These are phyloP conservation scores for Fusarium odoratissimum DNA, from an alignment of 2,329 filamentous ascomycete species.

Conservation along the genomic window DNA sequence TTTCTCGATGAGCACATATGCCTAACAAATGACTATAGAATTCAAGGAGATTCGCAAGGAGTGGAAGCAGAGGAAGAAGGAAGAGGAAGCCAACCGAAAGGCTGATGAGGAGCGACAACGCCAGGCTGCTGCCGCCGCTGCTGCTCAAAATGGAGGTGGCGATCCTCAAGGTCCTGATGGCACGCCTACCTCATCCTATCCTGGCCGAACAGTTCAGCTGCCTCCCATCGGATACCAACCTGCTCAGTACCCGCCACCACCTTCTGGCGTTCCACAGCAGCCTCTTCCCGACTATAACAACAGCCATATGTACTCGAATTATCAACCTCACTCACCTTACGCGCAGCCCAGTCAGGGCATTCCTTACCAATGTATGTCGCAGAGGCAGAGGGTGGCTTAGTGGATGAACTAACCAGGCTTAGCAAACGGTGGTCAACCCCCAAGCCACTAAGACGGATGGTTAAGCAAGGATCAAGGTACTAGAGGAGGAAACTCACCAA, in stretches of 20 bases:
- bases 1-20: neutral
- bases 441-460: constrained; percentile 46
- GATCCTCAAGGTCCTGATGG: constrained; percentile 59
- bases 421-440: constrained; percentile 52
- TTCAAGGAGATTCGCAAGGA: constrained; percentile 99
- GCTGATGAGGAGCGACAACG: constrained; percentile 85
- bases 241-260: constrained; percentile 73
- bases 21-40: constrained; percentile 68
- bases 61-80: constrained; percentile 99
- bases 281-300: constrained; percentile 66
- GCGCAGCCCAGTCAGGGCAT: constrained; percentile 67
- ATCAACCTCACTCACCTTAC: constrained; percentile 69
- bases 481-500: constrained; percentile 47
- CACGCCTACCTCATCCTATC: constrained; percentile 64
- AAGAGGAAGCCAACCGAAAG: constrained; percentile 73
- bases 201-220: constrained; percentile 71
- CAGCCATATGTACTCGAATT: constrained; percentile 66
- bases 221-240: constrained; percentile 81
- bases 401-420: constrained; percentile 28
- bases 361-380: constrained; percentile 67
- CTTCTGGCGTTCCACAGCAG: constrained; percentile 64
- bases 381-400: constrained; percentile 26
- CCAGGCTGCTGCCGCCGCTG: constrained; percentile 62
- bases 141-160: constrained; percentile 61
- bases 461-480: constrained; percentile 29